Conservation (phyloP, 441 rosid species). For the Erodium moschatum region DNA sequence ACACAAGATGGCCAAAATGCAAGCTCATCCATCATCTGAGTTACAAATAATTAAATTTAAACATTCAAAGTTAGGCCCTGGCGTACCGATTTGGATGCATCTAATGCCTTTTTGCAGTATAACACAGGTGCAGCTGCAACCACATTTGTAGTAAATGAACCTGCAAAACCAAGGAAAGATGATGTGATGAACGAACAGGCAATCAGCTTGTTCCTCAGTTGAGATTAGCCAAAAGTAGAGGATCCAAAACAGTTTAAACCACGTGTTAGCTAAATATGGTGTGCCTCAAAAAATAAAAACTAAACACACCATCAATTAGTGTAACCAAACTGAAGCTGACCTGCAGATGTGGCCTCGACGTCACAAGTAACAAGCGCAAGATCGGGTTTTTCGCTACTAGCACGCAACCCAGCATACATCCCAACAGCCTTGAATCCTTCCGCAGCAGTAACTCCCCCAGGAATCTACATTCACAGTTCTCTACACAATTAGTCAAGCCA, state of each 20-base stretch:
- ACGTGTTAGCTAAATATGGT: too few relatives aligned
- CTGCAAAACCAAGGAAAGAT: conserved; percentile 26
- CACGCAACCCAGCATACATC: conserved; percentile 71
- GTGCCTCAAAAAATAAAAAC: too few relatives aligned
- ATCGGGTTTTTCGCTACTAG: conserved; percentile 81
- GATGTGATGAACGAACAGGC: background rate
- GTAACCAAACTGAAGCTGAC: conserved; percentile 24
- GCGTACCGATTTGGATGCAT: conserved; percentile 45
- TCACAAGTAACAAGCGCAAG: conserved; percentile 84
- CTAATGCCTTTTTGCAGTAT: conserved; percentile 61
- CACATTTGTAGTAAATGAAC: conserved; percentile 71
- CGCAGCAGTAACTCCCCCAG: conserved; percentile 93
- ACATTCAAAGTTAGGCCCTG: background rate
- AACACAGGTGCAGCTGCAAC: conserved; percentile 94
- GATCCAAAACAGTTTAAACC: too few relatives aligned
- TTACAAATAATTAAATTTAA: conserved; percentile 8
- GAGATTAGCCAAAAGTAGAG: too few relatives aligned
- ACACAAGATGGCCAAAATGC: background rate
- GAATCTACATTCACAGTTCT: conserved; percentile 37
- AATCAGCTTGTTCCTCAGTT: background rate
- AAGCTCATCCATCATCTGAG: background rate
- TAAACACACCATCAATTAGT: background rate
- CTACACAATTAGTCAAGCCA: background rate
- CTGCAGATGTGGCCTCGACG: conserved; percentile 76
- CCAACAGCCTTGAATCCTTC: conserved; percentile 86